Percentiles rank a stretch among this genome's conserved stretches.
Conservation (phyloP, 2,329 filamentous ascomycete species). For the Colletotrichum theobromicola region DNA sequence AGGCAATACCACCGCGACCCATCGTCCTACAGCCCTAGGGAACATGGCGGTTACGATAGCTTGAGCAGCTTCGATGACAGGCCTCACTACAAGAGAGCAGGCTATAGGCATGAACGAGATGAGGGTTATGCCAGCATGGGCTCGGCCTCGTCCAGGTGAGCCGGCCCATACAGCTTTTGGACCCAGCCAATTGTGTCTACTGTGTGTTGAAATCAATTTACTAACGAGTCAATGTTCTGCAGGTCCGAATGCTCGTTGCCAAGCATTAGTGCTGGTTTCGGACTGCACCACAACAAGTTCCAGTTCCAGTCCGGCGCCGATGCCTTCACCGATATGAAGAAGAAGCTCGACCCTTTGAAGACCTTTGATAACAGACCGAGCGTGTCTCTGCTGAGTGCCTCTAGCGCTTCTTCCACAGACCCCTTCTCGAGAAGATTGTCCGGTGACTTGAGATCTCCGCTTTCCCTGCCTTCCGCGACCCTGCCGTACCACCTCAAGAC, state of each 20-base stretch:
- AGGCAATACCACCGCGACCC: conserved; percentile 32
- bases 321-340: conserved; percentile 57
- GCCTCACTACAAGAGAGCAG: conserved; percentile 34
- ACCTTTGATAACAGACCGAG: conserved; percentile 48
- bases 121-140: conserved; percentile 51
- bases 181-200: neutral
- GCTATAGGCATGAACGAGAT: conserved; percentile 34
- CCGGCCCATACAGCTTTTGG: neutral
- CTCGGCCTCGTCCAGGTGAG: conserved; percentile 31
- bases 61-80: conserved; percentile 41
- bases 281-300: conserved; percentile 55
- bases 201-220: neutral
- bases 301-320: conserved; percentile 52
- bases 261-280: conserved; percentile 43
- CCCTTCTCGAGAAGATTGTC: conserved; percentile 38
- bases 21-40: conserved; percentile 23
- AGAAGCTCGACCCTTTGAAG: conserved; percentile 57
- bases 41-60: conserved; percentile 41
- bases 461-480: conserved; percentile 49
- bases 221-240: neutral
- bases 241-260: conserved; percentile 48
- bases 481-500: conserved; percentile 38
- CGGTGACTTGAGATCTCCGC: conserved; percentile 45
- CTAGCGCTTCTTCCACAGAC: conserved; percentile 40
- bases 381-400: conserved; percentile 46